These are phyloP conservation scores for Colletotrichum sp. DNA, from an alignment of 2,329 filamentous ascomycete species.

Conservation along the genomic window DNA sequence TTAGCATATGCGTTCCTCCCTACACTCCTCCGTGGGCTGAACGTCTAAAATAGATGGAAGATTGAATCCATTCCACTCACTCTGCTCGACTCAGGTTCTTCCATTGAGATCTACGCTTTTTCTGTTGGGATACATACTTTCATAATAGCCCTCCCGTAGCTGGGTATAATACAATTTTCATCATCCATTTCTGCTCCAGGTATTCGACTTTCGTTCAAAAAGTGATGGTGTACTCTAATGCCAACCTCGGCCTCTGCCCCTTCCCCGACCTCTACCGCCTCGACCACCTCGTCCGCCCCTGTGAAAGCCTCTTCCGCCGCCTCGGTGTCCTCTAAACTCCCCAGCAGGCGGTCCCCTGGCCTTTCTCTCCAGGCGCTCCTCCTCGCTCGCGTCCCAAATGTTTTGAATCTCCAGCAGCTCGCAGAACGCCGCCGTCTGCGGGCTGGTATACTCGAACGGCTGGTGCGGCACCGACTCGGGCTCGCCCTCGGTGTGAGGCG, in stretches of 20 bases:
- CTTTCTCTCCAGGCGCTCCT: slow-evolving; percentile 69
- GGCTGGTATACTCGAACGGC: slow-evolving; percentile 84
- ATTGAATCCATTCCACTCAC: slow-evolving; percentile 55
- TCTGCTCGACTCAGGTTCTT: slow-evolving; percentile 50
- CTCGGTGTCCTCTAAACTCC: slow-evolving; percentile 33
- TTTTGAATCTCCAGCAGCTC: slow-evolving; percentile 78
- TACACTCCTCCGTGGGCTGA: slow-evolving; percentile 55
- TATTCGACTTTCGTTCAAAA: not conserved
- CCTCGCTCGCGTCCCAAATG: slow-evolving; percentile 72
- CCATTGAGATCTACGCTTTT: slow-evolving; percentile 53
- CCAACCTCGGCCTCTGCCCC: slow-evolving; percentile 30
- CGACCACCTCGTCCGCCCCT: slow-evolving; percentile 42
- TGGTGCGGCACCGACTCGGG: slow-evolving; percentile 65
- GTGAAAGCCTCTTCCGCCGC: slow-evolving; percentile 34
- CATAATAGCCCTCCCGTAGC: not conserved
- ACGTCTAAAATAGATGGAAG: slow-evolving; percentile 61
- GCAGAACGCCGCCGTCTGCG: slow-evolving; percentile 86
- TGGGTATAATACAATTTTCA: not conserved
- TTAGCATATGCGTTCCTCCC: slow-evolving; percentile 60
- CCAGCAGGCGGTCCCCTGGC: slow-evolving; percentile 59
- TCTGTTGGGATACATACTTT: slow-evolving; percentile 47
- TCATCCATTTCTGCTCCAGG: not conserved
- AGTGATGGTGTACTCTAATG: not conserved
- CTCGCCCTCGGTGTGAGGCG: slow-evolving; percentile 65
- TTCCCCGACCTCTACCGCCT: slow-evolving; percentile 39